Base-by-base conservation (phyloP, 108 stramenopile genomes). In the Nitzschia sp. region DNA sequence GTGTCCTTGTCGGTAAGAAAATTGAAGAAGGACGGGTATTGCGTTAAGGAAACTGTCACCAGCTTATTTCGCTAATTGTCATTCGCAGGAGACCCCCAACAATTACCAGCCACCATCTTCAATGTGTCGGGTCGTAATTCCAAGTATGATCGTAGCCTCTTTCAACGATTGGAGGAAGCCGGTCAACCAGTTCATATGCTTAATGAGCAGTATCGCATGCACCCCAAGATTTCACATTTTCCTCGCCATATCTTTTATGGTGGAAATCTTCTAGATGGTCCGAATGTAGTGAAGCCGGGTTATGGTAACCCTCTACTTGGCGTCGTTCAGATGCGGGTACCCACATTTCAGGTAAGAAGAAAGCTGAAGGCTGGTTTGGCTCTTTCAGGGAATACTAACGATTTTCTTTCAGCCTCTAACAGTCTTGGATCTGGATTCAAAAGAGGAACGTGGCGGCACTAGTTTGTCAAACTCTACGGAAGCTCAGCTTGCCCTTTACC, bases 61-160 rank as follows among this genome's bases (percentile, higher is more conserved):
- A n/a, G n/a, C n/a, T n/a, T n/a, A n/a, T n/a, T n/a, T n/a, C n/a
- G n/a, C n/a, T n/a, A n/a, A n/a, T n/a, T n/a, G n/a, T n/a, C n/a
- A n/a, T n/a, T n/a, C n/a, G 30, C 38, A 61, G 60, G 60, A 8
- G 99, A 99, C 76, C 96, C 86, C 5, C 87, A 97, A 63, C 98
- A 99, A 70, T 84, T 99, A n/a, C 96, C 98, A 19, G 98, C 99
- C 5, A 99, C 98, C 9, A 94, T 99, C 2, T 95, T 98, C 62
- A 85, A 89, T 41, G 78, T 89, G 28, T 85, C 85, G 0, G 97
- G 94, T 19, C 76, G 86, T 28, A 75, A 71, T 52, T 77, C 85
- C 15, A 95, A 93, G 27, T 97, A 94, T 60, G 97, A 98, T 56
- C 77, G 97, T 23, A 93, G 90, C 58, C 85, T 99, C 2, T 99